These are phyloP conservation scores for Phaffia australis DNA, from an alignment of 768 basidiomycete species.

Conservation along the genomic window DNA sequence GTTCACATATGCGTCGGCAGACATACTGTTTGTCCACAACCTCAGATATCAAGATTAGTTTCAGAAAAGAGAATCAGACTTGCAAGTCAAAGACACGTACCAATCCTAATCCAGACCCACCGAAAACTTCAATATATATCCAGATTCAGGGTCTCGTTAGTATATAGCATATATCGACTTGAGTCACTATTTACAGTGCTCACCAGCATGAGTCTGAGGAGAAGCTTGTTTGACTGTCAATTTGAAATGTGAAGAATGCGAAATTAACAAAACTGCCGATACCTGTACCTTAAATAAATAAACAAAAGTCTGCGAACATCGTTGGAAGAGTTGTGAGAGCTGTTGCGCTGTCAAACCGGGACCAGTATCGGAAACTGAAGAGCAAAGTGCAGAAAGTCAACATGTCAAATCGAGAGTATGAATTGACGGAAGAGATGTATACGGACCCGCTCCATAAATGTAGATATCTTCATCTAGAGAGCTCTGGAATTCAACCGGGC, in stretches of 20 bases:
- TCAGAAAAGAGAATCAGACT: conserved; percentile 34
- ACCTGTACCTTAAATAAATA: not conserved
- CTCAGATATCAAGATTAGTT: conserved; percentile 24
- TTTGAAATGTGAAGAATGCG: not conserved
- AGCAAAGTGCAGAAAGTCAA: no score
- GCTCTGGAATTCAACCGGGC: conserved; percentile 1
- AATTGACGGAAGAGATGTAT: no score
- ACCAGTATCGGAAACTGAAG: conserved; percentile 30
- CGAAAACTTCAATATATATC: conserved; percentile 27
- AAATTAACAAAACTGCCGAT: conserved; percentile 15
- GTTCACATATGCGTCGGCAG: conserved; percentile 31
- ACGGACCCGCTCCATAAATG: conserved; percentile 34
- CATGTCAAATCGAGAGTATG: no score
- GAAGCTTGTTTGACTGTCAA: conserved; percentile 32
- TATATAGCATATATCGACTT: no score
- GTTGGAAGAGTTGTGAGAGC: conserved; percentile 33
- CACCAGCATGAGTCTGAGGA: conserved; percentile 8
- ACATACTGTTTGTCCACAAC: conserved; percentile 3
- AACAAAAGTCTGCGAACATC: conserved; percentile 28
- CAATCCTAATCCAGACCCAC: conserved; percentile 36
- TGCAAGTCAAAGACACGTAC: no score
- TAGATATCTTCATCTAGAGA: conserved; percentile 29
- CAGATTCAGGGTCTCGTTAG: no score
- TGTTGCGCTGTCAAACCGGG: conserved; percentile 35
- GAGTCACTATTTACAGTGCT: no score